These are phyloP conservation scores for Ophiosphaerella herpotricha DNA, from an alignment of 2,329 filamentous ascomycete genomes.

Conservation along the genomic window DNA sequence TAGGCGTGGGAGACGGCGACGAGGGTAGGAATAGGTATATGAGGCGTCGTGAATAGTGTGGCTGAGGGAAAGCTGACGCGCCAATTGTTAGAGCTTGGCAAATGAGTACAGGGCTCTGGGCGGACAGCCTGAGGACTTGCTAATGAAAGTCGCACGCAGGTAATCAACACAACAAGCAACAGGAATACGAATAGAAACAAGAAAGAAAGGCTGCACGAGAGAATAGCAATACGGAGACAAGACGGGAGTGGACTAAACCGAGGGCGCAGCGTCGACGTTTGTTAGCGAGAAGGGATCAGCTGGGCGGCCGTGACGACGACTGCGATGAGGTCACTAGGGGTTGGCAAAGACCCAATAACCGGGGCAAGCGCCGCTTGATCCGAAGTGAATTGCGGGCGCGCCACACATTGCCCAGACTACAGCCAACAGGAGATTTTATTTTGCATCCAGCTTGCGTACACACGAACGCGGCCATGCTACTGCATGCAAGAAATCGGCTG, in stretches of 20 bases:
- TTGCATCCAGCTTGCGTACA: too few relatives aligned
- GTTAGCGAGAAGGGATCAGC: neutral
- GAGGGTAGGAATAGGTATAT: neutral
- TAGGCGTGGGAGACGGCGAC: neutral
- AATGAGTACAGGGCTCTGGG: neutral
- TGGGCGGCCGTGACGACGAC: neutral
- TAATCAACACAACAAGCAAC: neutral
- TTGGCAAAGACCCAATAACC: too few relatives aligned
- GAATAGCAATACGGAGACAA: neutral
- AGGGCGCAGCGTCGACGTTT: too few relatives aligned
- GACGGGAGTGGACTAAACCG: neutral
- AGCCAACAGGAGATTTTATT: too few relatives aligned
- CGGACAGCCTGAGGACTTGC: neutral
- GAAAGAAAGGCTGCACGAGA: neutral
- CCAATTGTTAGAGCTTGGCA: slow-evolving; percentile 2
- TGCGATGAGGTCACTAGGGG: neutral
- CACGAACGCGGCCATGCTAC: too few relatives aligned
- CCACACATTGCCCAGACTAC: too few relatives aligned
- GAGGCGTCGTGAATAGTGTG: slow-evolving; percentile 2
- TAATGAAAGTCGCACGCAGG: neutral
- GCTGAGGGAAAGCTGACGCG: slow-evolving; percentile 2
- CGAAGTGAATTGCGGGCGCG: too few relatives aligned
- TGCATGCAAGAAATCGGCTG: too few relatives aligned
- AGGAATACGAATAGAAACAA: neutral
- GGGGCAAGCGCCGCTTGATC: neutral